Percentiles rank a stretch among this genome's conserved stretches.
Conservation (phyloP, 768 basidiomycete species). For the Naganishia randhawae region DNA sequence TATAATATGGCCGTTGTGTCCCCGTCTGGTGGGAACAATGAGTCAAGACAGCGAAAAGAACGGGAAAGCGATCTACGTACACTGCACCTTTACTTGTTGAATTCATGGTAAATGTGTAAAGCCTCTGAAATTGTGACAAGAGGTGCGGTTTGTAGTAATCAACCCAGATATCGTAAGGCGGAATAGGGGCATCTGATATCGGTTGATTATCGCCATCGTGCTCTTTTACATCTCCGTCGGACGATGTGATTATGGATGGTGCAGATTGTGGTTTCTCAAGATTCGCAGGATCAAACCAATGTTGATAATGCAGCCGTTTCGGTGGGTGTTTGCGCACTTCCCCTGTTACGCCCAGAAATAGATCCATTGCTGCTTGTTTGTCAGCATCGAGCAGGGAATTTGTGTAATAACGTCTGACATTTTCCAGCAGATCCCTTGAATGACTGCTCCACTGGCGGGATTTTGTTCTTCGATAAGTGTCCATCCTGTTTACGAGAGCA, state of each 20-base stretch:
- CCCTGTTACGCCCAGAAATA: slow-evolving; percentile 60
- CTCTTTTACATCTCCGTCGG: neutral
- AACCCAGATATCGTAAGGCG: slow-evolving; percentile 55
- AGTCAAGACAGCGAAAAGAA: neutral
- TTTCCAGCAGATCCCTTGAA: slow-evolving; percentile 85
- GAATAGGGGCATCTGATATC: neutral
- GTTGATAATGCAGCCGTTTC: slow-evolving; percentile 68
- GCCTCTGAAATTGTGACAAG: slow-evolving; percentile 47
- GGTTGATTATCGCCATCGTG: neutral
- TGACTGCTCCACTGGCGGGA: slow-evolving; percentile 98
- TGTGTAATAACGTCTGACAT: slow-evolving; percentile 87
- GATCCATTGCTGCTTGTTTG: slow-evolving; percentile 93
- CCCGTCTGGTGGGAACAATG: slow-evolving; percentile 28
- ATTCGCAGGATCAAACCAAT: slow-evolving; percentile 72
- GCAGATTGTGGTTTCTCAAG: slow-evolving; percentile 49
- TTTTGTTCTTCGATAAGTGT: slow-evolving; percentile 73
- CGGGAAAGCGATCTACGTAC: slow-evolving; percentile 29
- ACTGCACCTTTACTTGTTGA: slow-evolving; percentile 43
- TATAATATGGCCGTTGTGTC: slow-evolving; percentile 34
- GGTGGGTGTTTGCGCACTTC: slow-evolving; percentile 51
- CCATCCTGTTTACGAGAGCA: slow-evolving; percentile 89
- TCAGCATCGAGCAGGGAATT: slow-evolving; percentile 93
- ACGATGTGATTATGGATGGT: neutral
- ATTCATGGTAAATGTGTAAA: slow-evolving; percentile 51
- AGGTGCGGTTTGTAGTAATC: slow-evolving; percentile 66